Evolutionary conservation across 495 filamentous ascomycete genomes (phyloP).

Genomic region (Aspergillus incahuasiensis): DNA sequence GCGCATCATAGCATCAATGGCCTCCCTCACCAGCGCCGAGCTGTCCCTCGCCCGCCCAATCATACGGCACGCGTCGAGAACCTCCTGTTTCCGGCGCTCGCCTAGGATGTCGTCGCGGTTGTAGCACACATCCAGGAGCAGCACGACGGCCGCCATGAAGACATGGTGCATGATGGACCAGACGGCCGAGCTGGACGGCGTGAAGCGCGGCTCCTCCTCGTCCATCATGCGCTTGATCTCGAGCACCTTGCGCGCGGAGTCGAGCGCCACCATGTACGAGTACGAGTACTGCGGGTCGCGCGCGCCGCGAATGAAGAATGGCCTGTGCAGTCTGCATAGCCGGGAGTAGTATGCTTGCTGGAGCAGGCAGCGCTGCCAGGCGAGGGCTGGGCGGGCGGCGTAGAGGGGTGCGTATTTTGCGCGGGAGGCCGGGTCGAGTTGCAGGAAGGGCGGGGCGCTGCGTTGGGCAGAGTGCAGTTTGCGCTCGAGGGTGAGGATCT

Average conservation of each 20-base stretch:
- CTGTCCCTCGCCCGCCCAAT: conserved; percentile 35
- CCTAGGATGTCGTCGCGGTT: conserved; percentile 41
- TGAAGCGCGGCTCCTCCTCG: conserved; percentile 26
- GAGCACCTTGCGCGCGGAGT: conserved; percentile 41
- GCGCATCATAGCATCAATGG: conserved; percentile 35
- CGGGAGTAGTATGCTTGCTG: conserved; percentile 41
- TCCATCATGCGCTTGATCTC: conserved; percentile 39
- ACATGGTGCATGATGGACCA: conserved; percentile 43
- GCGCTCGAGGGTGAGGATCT: conserved; percentile 32
- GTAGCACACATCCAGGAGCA: conserved; percentile 44
- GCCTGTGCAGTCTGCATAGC: conserved; percentile 40
- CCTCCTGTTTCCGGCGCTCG: conserved; percentile 36
- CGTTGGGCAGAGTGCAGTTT: conserved; percentile 28
- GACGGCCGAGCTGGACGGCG: conserved; percentile 25
- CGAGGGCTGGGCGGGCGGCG: conserved; percentile 30
- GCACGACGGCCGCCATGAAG: conserved; percentile 44
- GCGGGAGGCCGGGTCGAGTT: conserved; percentile 30
- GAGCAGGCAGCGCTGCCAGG: conserved; percentile 37
- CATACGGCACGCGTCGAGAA: conserved; percentile 41
- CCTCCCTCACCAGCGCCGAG: conserved; percentile 27
- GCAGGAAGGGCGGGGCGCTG: conserved; percentile 30
- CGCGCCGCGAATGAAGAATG: conserved; percentile 37
- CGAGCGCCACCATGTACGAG: conserved; percentile 39
- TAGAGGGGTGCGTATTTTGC: conserved; percentile 32
- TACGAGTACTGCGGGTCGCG: conserved; percentile 40